Evolutionary conservation across 306 rosid species (phyloP), one percentile per base, ranked within the genome.

Genomic region (Begonia masoniana): DNA sequence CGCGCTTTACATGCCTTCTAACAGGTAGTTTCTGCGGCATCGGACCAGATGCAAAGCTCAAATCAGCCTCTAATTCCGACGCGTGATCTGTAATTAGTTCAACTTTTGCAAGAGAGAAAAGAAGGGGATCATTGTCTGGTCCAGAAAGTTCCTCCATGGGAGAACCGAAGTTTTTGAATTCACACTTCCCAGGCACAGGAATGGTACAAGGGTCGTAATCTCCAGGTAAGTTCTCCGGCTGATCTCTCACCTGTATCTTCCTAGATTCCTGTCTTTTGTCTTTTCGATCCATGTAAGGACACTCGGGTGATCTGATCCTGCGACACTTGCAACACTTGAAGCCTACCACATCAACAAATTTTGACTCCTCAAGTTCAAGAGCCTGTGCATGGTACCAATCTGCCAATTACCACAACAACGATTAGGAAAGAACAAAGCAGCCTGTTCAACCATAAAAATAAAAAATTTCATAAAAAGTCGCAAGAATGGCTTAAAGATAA

Each of bases 361-460:
- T 83, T 54, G 93, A 79, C 67, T 92, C 99, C 12, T 83, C 84
- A 15, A 92, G 84, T 55, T 82, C 86, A 55, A 92, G 79, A 58
- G 99, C 96, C 43, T 92, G 92, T 36, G 99, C 96, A 57, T 92
- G 99, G 75, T 70, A 83, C 99, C 99, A 92, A 70, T 86, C 97
- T 91, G 89, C 26, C 67, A 74, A 64, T 15, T 23, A 61, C 17
- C 68, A 50, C 50, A 76, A 58, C 43, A 31, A 68, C 13, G 41
- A 41, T 12, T 21, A 54, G 36, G 36, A n/a, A 43, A 49, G 45
- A 54, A 36, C 47, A 63, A 56, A 31, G 31, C 43, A 53, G 54
- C 13, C 11, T 47, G 19, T 48, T 52, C 0, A 4, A 56, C 49
- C 19, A 11, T 11, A 19, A 15, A 42, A 12, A 16, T 19, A 36